Evolutionary conservation across 2,329 filamentous ascomycete genomes (phyloP).

Genomic region (Geosmithia putterillii): DNA sequence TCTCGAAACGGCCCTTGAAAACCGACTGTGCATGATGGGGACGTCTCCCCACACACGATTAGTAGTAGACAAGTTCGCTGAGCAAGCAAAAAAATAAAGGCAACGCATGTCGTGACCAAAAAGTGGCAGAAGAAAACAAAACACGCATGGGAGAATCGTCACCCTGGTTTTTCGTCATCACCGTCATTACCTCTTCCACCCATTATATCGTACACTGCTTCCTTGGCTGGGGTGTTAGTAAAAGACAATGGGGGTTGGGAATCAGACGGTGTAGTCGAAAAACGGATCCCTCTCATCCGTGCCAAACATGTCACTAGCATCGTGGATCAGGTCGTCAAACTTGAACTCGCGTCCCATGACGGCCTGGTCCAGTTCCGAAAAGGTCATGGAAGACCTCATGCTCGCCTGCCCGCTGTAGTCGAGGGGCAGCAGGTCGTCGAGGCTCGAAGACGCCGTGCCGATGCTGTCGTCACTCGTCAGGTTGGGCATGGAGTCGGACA

Average conservation of each 20-base stretch:
- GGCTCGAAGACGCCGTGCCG: conserved; percentile 17
- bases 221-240: not conserved
- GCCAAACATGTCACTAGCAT: conserved; percentile 1
- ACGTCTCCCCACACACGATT: not conserved
- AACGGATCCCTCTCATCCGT: not conserved
- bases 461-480: conserved; percentile 14
- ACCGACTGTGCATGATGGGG: not conserved
- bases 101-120: not conserved
- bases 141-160: too few relatives aligned
- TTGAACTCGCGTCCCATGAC: conserved; percentile 33
- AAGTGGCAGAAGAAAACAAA: not conserved
- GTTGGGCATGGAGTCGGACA: conserved; percentile 23
- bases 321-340: conserved; percentile 19
- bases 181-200: not conserved
- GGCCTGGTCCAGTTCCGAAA: conserved; percentile 28
- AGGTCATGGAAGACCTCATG: conserved; percentile 21
- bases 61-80: too few relatives aligned
- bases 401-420: conserved; percentile 27
- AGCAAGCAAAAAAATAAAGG: not conserved
- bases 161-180: too few relatives aligned
- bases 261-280: not conserved
- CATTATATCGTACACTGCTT: not conserved
- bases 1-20: not conserved
- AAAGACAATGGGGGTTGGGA: not conserved
- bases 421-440: conserved; percentile 18